phyloP scores from a whole-genome alignment of 2,329 filamentous ascomycete genomes.

The Colletotrichum zoysiae region DNA sequence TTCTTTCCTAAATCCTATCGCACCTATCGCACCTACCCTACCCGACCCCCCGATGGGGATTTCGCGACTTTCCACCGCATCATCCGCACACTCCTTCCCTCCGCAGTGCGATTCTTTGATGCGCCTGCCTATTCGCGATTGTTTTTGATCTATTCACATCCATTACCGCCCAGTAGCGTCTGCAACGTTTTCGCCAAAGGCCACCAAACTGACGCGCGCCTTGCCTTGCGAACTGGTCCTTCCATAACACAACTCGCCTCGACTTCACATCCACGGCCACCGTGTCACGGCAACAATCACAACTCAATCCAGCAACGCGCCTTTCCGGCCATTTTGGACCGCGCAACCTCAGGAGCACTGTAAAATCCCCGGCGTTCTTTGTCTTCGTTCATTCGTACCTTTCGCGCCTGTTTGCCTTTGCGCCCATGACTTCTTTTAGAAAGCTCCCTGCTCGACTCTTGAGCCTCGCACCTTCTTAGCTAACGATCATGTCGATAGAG shows the following conservation, averaged over 20 bases:
- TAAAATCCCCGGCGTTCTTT: conserved; percentile 23
- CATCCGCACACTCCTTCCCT: conserved; percentile 1
- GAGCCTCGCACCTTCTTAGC: conserved; percentile 20
- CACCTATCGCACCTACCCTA: not conserved
- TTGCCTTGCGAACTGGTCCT: conserved; percentile 16
- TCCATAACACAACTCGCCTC: not conserved
- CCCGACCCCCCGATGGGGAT: conserved; percentile 7
- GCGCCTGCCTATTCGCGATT: not conserved
- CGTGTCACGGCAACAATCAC: not conserved
- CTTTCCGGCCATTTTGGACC: conserved; percentile 1
- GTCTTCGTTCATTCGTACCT: conserved; percentile 1
- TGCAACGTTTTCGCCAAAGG: not conserved
- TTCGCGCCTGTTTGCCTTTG: conserved; percentile 1
- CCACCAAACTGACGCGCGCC: not conserved
- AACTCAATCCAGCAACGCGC: conserved; percentile 14
- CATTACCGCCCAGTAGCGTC: not conserved
- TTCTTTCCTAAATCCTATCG: conserved; percentile 10
- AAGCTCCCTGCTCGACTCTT: not conserved
- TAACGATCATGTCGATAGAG: conserved; percentile 24
- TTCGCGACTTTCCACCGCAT: conserved; percentile 16
- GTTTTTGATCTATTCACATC: not conserved
- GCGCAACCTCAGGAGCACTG: conserved; percentile 13
- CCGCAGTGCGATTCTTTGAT: conserved; percentile 11
- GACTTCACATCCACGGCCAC: conserved; percentile 2
- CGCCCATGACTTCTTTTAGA: conserved; percentile 3